Percentiles rank a stretch among this genome's conserved stretches.
Evolutionary conservation across 106 monocot genomes (phyloP).

Genomic region (Dendrobium nobile): DNA sequence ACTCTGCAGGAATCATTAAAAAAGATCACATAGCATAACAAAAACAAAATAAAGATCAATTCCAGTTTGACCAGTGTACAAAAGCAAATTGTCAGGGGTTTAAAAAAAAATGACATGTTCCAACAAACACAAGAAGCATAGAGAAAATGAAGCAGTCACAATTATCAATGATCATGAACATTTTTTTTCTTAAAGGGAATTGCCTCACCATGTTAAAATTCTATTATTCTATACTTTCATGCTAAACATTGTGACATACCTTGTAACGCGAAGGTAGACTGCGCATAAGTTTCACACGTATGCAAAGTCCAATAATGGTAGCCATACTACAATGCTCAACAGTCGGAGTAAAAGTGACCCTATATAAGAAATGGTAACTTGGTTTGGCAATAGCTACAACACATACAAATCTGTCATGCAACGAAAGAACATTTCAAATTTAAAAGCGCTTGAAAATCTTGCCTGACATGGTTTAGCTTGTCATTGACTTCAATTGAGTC

Average conservation of each 20-base stretch:
- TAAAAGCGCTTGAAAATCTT: slow-evolving; percentile 6
- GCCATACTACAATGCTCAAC: slow-evolving; percentile 99
- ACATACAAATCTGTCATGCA: neutral
- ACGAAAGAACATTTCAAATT: slow-evolving; percentile 1
- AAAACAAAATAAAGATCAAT: neutral
- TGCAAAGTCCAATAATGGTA: slow-evolving; percentile 84
- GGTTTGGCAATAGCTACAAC: neutral
- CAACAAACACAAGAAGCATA: neutral
- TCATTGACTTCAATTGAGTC: slow-evolving; percentile 73
- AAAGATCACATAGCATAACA: neutral
- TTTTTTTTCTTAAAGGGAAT: neutral
- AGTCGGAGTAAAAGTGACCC: slow-evolving; percentile 94
- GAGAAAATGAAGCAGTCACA: neutral
- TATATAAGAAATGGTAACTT: slow-evolving; percentile 16
- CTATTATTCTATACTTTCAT: neutral
- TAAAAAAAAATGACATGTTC: neutral
- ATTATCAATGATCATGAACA: slow-evolving; percentile 2
- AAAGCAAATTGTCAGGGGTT: neutral
- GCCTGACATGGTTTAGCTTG: slow-evolving; percentile 65
- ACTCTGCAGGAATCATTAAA: neutral
- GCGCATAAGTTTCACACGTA: slow-evolving; percentile 91
- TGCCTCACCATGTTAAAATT: neutral
- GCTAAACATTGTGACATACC: slow-evolving; percentile 31
- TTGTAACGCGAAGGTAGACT: slow-evolving; percentile 91
- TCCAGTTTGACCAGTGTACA: neutral